Percentiles rank a stretch among this genome's conserved stretches.
These are phyloP conservation scores for Exophiala aquamarina DNA, from an alignment of 2,329 filamentous ascomycete genomes.

Conservation along the genomic window DNA sequence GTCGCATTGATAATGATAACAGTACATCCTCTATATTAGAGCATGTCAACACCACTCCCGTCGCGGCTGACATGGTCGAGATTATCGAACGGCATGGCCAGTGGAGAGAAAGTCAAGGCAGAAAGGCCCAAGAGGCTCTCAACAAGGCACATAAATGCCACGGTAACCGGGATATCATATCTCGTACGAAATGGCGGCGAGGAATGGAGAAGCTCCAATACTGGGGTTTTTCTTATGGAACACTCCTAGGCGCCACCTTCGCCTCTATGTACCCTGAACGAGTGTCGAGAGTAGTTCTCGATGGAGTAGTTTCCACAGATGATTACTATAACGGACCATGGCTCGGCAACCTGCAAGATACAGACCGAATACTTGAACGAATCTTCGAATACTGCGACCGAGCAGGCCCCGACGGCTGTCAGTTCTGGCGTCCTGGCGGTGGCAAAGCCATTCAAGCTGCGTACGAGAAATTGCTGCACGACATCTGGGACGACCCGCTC, in stretches of 20 bases:
- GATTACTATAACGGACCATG: constrained; percentile 19
- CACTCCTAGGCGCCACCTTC: constrained; percentile 13
- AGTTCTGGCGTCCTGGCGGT: constrained; percentile 15
- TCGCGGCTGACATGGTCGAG: constrained; percentile 36
- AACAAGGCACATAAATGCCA: constrained; percentile 50
- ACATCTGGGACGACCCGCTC: constrained; percentile 17
- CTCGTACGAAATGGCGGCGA: constrained; percentile 52
- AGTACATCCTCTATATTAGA: constrained; percentile 18
- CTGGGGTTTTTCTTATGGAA: constrained; percentile 19
- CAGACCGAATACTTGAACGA: constrained; percentile 35
- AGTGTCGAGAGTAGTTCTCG: constrained; percentile 11
- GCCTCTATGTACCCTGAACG: constrained; percentile 15
- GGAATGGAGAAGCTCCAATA: constrained; percentile 32
- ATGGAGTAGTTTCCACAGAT: constrained; percentile 13
- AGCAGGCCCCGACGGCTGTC: constrained; percentile 38
- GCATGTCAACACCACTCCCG: constrained; percentile 32
- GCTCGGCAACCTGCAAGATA: constrained; percentile 19
- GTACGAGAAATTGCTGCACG: constrained; percentile 19
- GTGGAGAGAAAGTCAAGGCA: constrained; percentile 41
- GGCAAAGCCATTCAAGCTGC: constrained; percentile 17
- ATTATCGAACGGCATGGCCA: constrained; percentile 35
- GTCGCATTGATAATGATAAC: constrained; percentile 5
- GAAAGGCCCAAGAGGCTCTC: constrained; percentile 41
- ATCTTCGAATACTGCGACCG: constrained; percentile 56
- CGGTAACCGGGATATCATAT: constrained; percentile 29